Percentiles rank a stretch among this genome's conserved stretches.
These are phyloP conservation scores for Ceratopteris richardii DNA, from an alignment of 75 land plant genomes.

Conservation along the genomic window DNA sequence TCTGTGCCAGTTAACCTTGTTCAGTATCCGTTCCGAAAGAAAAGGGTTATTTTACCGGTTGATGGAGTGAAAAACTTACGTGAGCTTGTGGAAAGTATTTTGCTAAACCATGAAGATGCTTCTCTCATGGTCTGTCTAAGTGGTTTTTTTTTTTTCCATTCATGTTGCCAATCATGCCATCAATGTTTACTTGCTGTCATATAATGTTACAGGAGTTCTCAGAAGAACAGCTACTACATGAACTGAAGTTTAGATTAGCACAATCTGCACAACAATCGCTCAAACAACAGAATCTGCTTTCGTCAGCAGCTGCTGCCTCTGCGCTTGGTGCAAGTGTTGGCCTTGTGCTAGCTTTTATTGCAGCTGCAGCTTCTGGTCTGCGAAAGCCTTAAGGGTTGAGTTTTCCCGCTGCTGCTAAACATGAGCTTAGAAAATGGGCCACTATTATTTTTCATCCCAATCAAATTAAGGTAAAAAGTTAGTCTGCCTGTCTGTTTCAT, in stretches of 20 bases:
- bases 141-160: background rate
- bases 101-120: slow-evolving; percentile 57
- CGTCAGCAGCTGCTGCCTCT: slow-evolving; percentile 23
- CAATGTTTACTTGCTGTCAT: too few relatives aligned
- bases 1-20: slow-evolving; percentile 54
- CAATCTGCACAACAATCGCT: background rate
- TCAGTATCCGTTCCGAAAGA: slow-evolving; percentile 60
- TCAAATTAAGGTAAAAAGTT: too few relatives aligned
- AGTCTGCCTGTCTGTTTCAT: too few relatives aligned
- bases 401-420: too few relatives aligned
- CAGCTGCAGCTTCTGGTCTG: slow-evolving; percentile 22
- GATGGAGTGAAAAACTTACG: slow-evolving; percentile 60
- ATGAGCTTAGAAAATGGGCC: too few relatives aligned
- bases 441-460: too few relatives aligned
- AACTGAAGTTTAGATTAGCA: background rate
- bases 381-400: slow-evolving; percentile 19
- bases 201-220: background rate
- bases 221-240: background rate
- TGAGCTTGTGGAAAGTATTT: slow-evolving; percentile 55
- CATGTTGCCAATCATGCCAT: background rate
- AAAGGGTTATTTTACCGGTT: slow-evolving; percentile 46
- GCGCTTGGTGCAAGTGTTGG: slow-evolving; percentile 36
- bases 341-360: slow-evolving; percentile 19
- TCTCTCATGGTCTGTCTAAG: slow-evolving; percentile 44
- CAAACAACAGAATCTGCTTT: background rate